Evolutionary conservation across 257 asterid genomes (phyloP).

Genomic region (Echium plantagineum): DNA sequence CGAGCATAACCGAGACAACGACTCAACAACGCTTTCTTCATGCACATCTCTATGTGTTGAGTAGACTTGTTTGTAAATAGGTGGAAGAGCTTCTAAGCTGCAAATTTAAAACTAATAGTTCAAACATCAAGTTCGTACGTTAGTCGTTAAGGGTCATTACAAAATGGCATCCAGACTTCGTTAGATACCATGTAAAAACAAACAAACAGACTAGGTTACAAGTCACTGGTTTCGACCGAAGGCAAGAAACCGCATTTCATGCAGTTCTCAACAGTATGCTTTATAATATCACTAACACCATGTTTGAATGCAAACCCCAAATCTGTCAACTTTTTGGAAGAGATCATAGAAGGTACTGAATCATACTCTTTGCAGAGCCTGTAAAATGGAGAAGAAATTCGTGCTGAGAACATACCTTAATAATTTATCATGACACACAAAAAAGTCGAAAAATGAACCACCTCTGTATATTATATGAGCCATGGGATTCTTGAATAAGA

Average conservation of each 20-base stretch:
- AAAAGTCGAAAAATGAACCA: constrained; percentile 6
- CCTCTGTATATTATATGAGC: constrained; percentile 34
- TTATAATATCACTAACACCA: constrained; percentile 42
- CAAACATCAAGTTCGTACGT: background rate
- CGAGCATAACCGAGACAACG: too few relatives aligned
- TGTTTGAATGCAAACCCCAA: constrained; percentile 54
- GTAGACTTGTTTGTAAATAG: too few relatives aligned
- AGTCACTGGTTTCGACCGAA: background rate
- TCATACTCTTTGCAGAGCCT: constrained; percentile 25
- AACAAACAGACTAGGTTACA: background rate
- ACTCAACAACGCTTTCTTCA: too few relatives aligned
- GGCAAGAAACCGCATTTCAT: constrained; percentile 34
- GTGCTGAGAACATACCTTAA: background rate
- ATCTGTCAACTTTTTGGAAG: constrained; percentile 57
- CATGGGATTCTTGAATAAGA: constrained; percentile 30
- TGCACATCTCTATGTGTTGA: too few relatives aligned
- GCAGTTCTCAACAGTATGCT: constrained; percentile 34
- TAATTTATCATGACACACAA: background rate
- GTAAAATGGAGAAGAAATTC: background rate
- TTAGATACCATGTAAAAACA: background rate
- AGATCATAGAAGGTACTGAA: constrained; percentile 38
- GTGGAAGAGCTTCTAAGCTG: too few relatives aligned
- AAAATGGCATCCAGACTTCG: background rate
- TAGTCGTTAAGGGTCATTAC: background rate
- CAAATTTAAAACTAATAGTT: too few relatives aligned